Evolutionary conservation across 768 basidiomycete species (phyloP).

Genomic region (Trametes villosa): DNA sequence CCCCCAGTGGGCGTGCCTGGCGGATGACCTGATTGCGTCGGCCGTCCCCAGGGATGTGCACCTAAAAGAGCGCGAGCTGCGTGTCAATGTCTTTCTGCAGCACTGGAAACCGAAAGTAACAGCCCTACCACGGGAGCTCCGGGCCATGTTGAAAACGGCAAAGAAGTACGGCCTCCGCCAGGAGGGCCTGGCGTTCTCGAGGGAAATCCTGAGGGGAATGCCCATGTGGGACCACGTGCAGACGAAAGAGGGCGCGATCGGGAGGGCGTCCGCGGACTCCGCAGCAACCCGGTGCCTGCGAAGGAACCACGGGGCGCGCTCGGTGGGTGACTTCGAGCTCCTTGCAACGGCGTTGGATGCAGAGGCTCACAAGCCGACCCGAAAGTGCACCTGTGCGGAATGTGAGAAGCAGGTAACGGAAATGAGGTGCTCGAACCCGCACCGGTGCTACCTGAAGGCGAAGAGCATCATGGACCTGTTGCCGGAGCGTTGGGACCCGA

Average conservation of each 20-base stretch:
- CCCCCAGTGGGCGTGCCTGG: neutral
- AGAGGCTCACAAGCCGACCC: neutral
- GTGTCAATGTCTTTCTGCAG: slow-evolving; percentile 8
- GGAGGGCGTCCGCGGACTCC: neutral
- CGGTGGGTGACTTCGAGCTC: neutral
- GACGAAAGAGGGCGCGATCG: neutral
- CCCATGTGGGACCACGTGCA: slow-evolving; percentile 6
- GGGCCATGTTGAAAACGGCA: neutral
- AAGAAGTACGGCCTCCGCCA: neutral
- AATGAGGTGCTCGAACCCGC: neutral
- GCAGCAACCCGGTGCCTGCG: neutral
- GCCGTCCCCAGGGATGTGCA: neutral
- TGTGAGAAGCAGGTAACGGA: neutral
- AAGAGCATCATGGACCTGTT: neutral
- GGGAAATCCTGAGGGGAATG: neutral
- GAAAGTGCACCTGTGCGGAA: neutral
- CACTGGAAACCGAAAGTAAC: neutral
- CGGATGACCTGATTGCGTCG: slow-evolving; percentile 9
- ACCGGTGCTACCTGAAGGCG: neutral
- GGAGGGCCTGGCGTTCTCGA: neutral
- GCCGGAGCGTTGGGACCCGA: slow-evolving; percentile 6
- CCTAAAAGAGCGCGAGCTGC: neutral
- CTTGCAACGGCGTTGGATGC: neutral
- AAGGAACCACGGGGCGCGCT: neutral
- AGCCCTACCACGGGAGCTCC: neutral